phyloP scores from a whole-genome alignment of 2,329 filamentous ascomycete genomes.

The Colletotrichum spaethianum region DNA sequence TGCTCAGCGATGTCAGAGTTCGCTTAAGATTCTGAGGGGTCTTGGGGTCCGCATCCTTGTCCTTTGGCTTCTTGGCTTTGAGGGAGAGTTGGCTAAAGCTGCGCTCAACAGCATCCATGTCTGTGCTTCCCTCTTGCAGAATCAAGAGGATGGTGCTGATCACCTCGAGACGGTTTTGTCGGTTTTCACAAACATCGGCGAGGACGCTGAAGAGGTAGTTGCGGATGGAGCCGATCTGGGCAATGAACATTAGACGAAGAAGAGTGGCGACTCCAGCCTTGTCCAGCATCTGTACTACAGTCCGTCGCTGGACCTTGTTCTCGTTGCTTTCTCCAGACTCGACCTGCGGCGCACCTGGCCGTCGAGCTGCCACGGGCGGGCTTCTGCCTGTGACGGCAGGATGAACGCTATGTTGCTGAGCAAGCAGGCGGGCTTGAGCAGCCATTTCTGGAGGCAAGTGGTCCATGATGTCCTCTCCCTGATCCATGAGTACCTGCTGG shows the following conservation, averaged over 20 bases:
- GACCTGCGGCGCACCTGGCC: conserved; percentile 33
- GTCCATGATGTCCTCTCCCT: conserved; percentile 89
- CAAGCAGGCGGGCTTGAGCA: conserved; percentile 78
- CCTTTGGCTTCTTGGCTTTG: conserved; percentile 84
- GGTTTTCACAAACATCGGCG: conserved; percentile 93
- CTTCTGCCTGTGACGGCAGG: conserved; percentile 50
- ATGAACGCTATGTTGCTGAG: conserved; percentile 49
- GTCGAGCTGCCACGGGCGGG: conserved; percentile 46
- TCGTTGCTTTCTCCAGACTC: conserved; percentile 59
- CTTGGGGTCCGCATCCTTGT: conserved; percentile 74
- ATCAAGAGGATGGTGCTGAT: conserved; percentile 94
- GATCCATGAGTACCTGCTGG: conserved; percentile 90
- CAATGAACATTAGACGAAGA: conserved; percentile 97
- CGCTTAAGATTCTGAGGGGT: conserved; percentile 87
- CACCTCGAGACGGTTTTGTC: conserved; percentile 95
- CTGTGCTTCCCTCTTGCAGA: conserved; percentile 93
- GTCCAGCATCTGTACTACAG: conserved; percentile 96
- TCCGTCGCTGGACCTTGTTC: conserved; percentile 80
- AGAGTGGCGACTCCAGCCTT: conserved; percentile 96
- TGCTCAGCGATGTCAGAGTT: conserved; percentile 72
- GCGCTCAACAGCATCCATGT: conserved; percentile 93
- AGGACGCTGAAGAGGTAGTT: conserved; percentile 89
- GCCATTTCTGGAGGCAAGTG: conserved; percentile 88
- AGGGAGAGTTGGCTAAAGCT: conserved; percentile 95
- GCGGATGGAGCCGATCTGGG: conserved; percentile 89